These are phyloP conservation scores for Hortiboletus campestris DNA, from an alignment of 768 basidiomycete genomes.

Conservation along the genomic window DNA sequence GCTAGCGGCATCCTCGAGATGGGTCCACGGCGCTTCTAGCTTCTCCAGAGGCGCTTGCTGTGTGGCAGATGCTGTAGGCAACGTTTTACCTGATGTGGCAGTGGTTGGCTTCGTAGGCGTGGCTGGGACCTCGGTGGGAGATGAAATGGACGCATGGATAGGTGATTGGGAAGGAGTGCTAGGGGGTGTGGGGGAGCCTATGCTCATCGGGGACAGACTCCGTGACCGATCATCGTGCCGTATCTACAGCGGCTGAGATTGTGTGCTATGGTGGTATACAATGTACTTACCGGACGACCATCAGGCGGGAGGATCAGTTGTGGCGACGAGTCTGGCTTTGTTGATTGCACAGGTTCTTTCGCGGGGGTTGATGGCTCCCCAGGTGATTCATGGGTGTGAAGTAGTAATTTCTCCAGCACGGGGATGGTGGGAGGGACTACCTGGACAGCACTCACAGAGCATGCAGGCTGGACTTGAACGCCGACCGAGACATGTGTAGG, in stretches of 20 bases:
- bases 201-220: conserved; percentile 62
- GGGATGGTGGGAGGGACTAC: conserved; percentile 22
- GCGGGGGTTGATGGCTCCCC: conserved; percentile 10
- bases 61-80: conserved; percentile 12
- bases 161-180: conserved; percentile 36
- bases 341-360: conserved; percentile 7
- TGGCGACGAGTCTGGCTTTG: conserved; percentile 9
- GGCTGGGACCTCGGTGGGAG: neutral
- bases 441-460: conserved; percentile 40
- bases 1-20: conserved; percentile 28
- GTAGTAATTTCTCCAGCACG: conserved; percentile 9
- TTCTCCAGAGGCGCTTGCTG: conserved; percentile 21
- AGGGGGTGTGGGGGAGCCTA: conserved; percentile 42
- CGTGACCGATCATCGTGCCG: conserved; percentile 34
- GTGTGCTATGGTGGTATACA: neutral
- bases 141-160: neutral
- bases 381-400: conserved; percentile 2
- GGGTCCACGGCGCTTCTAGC: conserved; percentile 12
- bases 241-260: conserved; percentile 33
- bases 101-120: conserved; percentile 7
- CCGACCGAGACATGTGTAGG: conserved; percentile 41
- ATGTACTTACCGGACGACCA: conserved; percentile 22
- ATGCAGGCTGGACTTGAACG: conserved; percentile 41
- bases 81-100: conserved; percentile 5
- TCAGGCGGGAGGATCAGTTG: conserved; percentile 14